These are phyloP conservation scores for Russula foetens DNA, from an alignment of 768 basidiomycete genomes.

Conservation along the genomic window DNA sequence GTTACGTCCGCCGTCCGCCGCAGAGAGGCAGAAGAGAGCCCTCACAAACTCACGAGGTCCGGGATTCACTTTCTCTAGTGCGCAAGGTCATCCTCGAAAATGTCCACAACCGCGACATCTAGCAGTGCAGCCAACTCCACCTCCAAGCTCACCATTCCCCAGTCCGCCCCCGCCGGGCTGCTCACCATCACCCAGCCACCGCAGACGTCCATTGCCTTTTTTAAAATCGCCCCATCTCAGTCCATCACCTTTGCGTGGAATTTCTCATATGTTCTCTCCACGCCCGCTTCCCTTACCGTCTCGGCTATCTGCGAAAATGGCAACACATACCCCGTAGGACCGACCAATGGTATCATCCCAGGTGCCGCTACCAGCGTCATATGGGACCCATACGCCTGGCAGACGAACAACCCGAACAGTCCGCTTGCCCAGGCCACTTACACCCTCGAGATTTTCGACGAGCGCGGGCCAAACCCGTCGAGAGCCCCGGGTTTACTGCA, in stretches of 20 bases:
- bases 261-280: constrained; percentile 62
- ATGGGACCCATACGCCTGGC: constrained; percentile 78
- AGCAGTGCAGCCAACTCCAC: neutral
- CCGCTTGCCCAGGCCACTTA: constrained; percentile 74
- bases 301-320: constrained; percentile 79
- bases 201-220: constrained; percentile 73
- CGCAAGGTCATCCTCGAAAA: neutral
- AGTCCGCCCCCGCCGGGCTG: constrained; percentile 51
- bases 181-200: constrained; percentile 75
- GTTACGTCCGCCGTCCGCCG: too few species aligned
- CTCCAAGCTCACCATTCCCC: constrained; percentile 32
- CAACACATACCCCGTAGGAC: constrained; percentile 84
- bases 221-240: constrained; percentile 71
- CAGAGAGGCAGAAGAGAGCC: too few species aligned
- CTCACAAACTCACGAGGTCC: too few species aligned
- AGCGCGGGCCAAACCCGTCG: constrained; percentile 58
- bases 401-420: constrained; percentile 48
- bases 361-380: constrained; percentile 64
- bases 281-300: constrained; percentile 70
- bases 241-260: constrained; percentile 90
- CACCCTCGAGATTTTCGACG: constrained; percentile 74
- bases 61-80: neutral
- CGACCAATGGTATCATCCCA: constrained; percentile 60
- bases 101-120: neutral
- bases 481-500: constrained; percentile 56